phyloP scores from a whole-genome alignment of 2,329 filamentous ascomycete species.

The Fusarium oligoseptatum region DNA sequence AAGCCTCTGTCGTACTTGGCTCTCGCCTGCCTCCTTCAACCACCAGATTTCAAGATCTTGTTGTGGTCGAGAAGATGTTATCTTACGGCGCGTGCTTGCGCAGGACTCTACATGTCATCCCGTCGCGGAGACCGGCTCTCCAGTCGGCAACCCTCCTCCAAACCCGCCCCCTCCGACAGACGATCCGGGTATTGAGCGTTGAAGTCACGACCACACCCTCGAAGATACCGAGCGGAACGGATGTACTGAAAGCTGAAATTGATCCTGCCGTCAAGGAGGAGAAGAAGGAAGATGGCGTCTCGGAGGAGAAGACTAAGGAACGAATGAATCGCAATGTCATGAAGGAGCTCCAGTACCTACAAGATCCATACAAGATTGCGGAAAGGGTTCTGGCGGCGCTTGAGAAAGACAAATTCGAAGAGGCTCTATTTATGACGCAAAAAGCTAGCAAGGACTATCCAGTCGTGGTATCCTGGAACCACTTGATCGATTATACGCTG shows the following conservation, averaged over 20 bases:
- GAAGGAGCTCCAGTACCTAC: slow-evolving; percentile 72
- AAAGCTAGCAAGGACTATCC: slow-evolving; percentile 74
- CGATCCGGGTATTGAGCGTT: slow-evolving; percentile 31
- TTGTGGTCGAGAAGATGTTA: slow-evolving; percentile 48
- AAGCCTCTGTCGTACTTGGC: not conserved
- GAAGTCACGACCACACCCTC: slow-evolving; percentile 1
- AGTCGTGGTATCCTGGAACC: slow-evolving; percentile 88
- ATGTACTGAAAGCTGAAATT: slow-evolving; percentile 11
- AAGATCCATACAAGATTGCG: slow-evolving; percentile 80
- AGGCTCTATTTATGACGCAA: slow-evolving; percentile 77
- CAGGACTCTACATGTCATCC: slow-evolving; percentile 39
- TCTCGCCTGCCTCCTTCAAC: not conserved
- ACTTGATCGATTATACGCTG: slow-evolving; percentile 80
- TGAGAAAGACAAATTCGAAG: slow-evolving; percentile 68
- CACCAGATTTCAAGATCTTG: not conserved
- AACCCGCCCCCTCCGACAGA: slow-evolving; percentile 19
- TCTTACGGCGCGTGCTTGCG: slow-evolving; percentile 46
- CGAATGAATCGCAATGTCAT: slow-evolving; percentile 56
- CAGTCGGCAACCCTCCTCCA: slow-evolving; percentile 19
- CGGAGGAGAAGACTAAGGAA: slow-evolving; percentile 40
- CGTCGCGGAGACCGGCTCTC: slow-evolving; percentile 16
- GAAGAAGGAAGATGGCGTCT: slow-evolving; percentile 22
- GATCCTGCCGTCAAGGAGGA: slow-evolving; percentile 23
- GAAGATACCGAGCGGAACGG: not conserved
- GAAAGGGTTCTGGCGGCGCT: slow-evolving; percentile 75